Conservation (phyloP, 768 basidiomycete species). For the Leccinum truebloodii region DNA sequence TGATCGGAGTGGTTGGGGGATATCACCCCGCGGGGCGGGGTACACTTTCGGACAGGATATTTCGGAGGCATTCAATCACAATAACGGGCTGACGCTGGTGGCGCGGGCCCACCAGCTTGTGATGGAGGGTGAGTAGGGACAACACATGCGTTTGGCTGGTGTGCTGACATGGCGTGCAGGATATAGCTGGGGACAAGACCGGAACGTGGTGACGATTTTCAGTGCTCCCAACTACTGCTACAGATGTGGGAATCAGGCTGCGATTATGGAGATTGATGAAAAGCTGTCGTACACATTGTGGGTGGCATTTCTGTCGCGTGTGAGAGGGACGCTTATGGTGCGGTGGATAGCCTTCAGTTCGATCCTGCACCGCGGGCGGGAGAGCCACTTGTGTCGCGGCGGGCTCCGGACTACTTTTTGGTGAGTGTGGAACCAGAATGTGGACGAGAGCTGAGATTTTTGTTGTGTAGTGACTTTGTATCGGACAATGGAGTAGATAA, state of each 20-base stretch:
- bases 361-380: constrained; percentile 99
- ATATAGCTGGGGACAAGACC: constrained; percentile 98
- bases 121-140: constrained; percentile 81
- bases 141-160: neutral
- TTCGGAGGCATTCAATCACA: constrained; percentile 98
- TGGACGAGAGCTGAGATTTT: neutral
- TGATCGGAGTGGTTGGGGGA: constrained; percentile 99
- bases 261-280: constrained; percentile 99
- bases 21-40: constrained; percentile 97
- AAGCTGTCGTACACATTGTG: constrained; percentile 93
- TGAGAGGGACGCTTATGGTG: constrained; percentile 6
- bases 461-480: constrained; percentile 22
- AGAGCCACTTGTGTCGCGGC: constrained; percentile 95
- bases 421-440: constrained; percentile 54
- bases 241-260: constrained; percentile 98
- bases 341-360: constrained; percentile 86
- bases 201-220: constrained; percentile 99
- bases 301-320: constrained; percentile 33
- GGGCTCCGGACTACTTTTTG: constrained; percentile 93
- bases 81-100: constrained; percentile 95
- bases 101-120: constrained; percentile 94
- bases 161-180: constrained; percentile 41
- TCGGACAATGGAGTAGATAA: constrained; percentile 2
- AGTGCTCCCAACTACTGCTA: constrained; percentile 99
- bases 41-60: constrained; percentile 99